phyloP scores from a whole-genome alignment of 2,329 filamentous ascomycete genomes.

The Pseudogymnoascus sp. region DNA sequence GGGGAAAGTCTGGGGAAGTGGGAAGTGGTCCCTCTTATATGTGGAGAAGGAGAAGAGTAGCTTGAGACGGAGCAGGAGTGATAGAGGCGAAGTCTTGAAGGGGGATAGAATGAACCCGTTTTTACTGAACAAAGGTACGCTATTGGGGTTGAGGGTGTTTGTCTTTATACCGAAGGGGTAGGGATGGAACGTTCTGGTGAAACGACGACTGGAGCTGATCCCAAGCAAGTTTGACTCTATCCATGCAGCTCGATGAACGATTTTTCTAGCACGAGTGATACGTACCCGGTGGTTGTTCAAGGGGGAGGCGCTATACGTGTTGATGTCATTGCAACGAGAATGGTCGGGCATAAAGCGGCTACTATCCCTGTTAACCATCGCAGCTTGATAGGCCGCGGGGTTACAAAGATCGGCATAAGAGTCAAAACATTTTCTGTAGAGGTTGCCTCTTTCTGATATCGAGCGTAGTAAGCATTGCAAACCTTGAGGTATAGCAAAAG shows the following conservation, averaged over 20 bases:
- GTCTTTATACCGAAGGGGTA: background rate
- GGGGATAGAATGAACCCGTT: background rate
- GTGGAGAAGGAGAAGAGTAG: background rate
- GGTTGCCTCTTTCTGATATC: background rate
- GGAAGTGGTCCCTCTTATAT: slow-evolving; percentile 1
- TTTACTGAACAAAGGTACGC: background rate
- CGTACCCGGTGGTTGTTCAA: background rate
- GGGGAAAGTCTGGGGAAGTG: slow-evolving; percentile 5
- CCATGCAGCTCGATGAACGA: background rate
- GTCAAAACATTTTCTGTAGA: background rate
- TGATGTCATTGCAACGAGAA: background rate
- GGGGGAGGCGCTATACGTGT: background rate
- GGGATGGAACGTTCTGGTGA: background rate
- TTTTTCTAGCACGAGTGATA: background rate
- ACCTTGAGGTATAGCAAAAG: slow-evolving; percentile 5
- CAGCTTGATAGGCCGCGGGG: background rate
- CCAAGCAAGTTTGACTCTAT: background rate
- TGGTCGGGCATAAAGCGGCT: background rate
- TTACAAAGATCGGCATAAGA: background rate
- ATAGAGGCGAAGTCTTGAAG: background rate
- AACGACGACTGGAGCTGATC: background rate
- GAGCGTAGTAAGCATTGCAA: background rate
- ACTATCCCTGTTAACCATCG: background rate
- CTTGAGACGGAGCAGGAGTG: background rate
- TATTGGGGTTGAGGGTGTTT: background rate